Evolutionary conservation across 2,329 filamentous ascomycete species (phyloP).

Genomic region (Escovopsis sp.): DNA sequence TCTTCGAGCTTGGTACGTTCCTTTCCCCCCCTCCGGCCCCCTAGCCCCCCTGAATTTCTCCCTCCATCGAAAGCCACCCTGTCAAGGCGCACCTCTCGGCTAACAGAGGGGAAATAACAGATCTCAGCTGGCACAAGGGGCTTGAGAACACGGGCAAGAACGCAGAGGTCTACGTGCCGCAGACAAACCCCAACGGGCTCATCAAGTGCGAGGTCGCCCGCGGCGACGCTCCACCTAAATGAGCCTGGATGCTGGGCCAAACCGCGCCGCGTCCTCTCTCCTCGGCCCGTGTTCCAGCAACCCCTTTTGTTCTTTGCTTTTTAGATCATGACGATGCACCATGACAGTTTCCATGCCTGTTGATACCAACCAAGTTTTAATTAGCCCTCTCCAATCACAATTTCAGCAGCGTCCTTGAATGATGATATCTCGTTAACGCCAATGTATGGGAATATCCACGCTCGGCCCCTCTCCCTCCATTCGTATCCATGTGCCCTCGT

Average conservation of each 20-base stretch:
- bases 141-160: conserved; percentile 90
- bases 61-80: background rate
- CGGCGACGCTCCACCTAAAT: background rate
- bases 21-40: background rate
- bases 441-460: too few species aligned
- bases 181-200: conserved; percentile 83
- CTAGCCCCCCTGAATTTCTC: background rate
- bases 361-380: too few species aligned
- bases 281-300: too few species aligned
- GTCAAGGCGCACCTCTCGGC: conserved; percentile 6
- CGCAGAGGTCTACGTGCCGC: conserved; percentile 88
- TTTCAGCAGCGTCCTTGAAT: too few species aligned
- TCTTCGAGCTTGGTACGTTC: conserved; percentile 78
- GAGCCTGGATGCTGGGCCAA: too few species aligned
- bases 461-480: too few species aligned
- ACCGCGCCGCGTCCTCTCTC: too few species aligned
- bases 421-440: too few species aligned
- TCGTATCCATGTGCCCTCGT: too few species aligned
- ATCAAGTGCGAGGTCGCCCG: conserved; percentile 85
- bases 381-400: too few species aligned
- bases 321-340: background rate
- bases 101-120: conserved; percentile 26
- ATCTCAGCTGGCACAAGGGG: conserved; percentile 92
- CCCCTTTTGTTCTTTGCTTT: background rate
- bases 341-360: background rate